Evolutionary conservation across 371 early-diverging fungal species (phyloP).

Genomic region (Lichtheimia corymbifera): DNA sequence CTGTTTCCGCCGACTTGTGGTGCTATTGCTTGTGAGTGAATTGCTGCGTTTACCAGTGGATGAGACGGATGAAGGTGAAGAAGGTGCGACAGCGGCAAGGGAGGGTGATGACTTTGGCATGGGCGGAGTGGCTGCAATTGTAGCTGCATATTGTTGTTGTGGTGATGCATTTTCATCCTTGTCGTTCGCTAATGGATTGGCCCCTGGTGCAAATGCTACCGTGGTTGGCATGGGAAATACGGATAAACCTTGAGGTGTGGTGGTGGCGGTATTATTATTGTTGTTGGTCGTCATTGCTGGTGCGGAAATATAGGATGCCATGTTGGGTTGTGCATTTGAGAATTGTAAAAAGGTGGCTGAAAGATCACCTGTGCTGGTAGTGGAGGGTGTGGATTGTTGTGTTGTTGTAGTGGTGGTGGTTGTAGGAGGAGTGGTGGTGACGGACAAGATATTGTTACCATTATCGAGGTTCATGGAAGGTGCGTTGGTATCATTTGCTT

Average conservation of each 20-base stretch:
- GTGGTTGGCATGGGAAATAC: conserved; percentile 16
- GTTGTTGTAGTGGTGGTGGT: conserved; percentile 9
- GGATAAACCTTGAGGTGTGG: conserved; percentile 3
- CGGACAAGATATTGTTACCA: not conserved
- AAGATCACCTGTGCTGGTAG: not conserved
- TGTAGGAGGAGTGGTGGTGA: conserved; percentile 7
- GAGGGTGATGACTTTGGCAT: not conserved
- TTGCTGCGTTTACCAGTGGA: conserved; percentile 1
- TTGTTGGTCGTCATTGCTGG: no score
- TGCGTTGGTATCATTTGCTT: conserved; percentile 13
- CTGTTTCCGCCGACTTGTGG: conserved; percentile 12
- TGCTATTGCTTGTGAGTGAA: not conserved
- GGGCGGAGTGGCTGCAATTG: not conserved
- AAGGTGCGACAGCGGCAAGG: conserved; percentile 5
- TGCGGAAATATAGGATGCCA: conserved; percentile 2
- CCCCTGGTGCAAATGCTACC: conserved; percentile 17
- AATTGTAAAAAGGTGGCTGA: conserved; percentile 2
- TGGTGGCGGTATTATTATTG: not conserved
- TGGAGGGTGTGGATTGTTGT: conserved; percentile 1
- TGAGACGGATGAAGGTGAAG: conserved; percentile 7
- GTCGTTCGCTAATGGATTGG: conserved; percentile 16
- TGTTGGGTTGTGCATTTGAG: conserved; percentile 1
- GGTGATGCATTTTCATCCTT: conserved; percentile 2
- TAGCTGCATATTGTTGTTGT: conserved; percentile 4
- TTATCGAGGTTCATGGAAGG: conserved; percentile 10